Evolutionary conservation across 257 asterid species (phyloP), one percentile per base, ranked within the genome.

Genomic region (Jasminum sambac): DNA sequence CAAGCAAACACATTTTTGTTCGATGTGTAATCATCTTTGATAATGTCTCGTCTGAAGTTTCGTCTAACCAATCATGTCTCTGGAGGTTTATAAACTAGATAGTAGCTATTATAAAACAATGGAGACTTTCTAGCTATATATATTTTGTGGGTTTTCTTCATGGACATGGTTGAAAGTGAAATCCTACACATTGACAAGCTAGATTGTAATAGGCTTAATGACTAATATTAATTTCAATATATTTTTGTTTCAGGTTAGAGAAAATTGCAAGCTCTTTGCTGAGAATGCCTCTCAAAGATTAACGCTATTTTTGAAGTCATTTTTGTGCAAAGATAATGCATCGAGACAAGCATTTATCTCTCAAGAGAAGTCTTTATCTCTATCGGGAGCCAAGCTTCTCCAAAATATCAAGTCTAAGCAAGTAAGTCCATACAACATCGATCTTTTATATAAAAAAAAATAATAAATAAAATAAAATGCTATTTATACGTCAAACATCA

Each of bases 201-300:
- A n/a, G 36, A 30, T 30, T 30, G 1, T 44, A 44, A 14, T 44
- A 44, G 14, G 10, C 1, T 48, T 9, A n/a, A 50, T 55, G 16
- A 23, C 23, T 55, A 23, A 55, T 19, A 9, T 17, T 26, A 37
- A 10, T 19, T 19, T n/a, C 6, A 7, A 6, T 11, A n/a, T 13
- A 24, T 24, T 63, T 42, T 74, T 52, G 55, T 72, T 75, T 68
- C 82, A 92, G 98, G 96, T 92, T 77, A 90, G 67, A 55, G 76
- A 79, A 66, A 86, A 84, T 34, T 83, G 88, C 88, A 86, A 77
- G 68, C 63, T 81, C 21, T 90, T 82, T 50, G 64, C 75, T 2
- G 84, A 84, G 73, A 90, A 83, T 78, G 95, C 92, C 63, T 85
- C 95, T 0, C 85, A 83, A 74, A 86, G 96, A 77, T 67, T 90